Percentiles rank a stretch among this genome's conserved stretches.
These are phyloP conservation scores for Penicillium coffeae DNA, from an alignment of 495 filamentous ascomycete genomes.

Conservation along the genomic window DNA sequence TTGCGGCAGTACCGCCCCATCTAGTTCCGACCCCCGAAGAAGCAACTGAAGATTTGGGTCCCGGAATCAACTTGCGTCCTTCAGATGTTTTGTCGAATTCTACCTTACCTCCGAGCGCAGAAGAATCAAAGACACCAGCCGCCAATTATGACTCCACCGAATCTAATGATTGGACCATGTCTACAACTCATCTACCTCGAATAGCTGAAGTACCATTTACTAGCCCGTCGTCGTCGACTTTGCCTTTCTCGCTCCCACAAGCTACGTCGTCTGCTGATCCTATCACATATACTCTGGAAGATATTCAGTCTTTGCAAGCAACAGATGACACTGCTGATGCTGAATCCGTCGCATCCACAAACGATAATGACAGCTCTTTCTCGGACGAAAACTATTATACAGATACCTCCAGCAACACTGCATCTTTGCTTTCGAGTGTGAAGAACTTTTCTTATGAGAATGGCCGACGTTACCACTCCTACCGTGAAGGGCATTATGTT, in stretches of 20 bases:
- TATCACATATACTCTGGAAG: background rate
- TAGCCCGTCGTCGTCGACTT: background rate
- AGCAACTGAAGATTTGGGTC: background rate
- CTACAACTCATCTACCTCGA: background rate
- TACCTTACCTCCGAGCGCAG: no score
- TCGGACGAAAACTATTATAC: conserved; percentile 22
- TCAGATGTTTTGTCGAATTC: no score
- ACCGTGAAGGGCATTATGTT: conserved; percentile 59
- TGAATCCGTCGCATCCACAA: conserved; percentile 9
- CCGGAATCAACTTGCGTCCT: background rate
- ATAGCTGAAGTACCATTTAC: background rate
- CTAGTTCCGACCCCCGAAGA: conserved; percentile 14
- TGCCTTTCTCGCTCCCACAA: background rate
- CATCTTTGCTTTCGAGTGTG: conserved; percentile 22
- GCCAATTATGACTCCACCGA: background rate
- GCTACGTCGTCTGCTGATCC: background rate
- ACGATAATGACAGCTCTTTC: conserved; percentile 11
- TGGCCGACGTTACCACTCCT: conserved; percentile 64
- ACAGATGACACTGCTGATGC: conserved; percentile 1
- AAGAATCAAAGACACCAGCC: background rate
- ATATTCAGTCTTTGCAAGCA: background rate
- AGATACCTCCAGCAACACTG: conserved; percentile 23
- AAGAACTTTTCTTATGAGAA: conserved; percentile 46
- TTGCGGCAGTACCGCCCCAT: conserved; percentile 2
- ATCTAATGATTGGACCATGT: background rate